Conservation (phyloP, 2,329 filamentous ascomycete species). For the Aureobasidium lini region DNA sequence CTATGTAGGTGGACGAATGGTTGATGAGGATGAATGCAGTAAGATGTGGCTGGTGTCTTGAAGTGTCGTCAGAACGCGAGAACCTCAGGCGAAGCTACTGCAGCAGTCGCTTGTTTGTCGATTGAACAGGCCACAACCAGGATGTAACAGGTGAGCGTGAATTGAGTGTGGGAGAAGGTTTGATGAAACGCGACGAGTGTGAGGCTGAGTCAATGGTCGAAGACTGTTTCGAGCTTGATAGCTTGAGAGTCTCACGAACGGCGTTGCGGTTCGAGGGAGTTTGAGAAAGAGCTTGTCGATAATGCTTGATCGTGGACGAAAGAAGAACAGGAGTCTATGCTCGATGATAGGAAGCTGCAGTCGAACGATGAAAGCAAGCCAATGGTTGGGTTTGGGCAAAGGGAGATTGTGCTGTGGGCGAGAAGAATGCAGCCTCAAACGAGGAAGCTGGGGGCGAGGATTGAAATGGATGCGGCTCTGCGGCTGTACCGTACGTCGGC, state of each 20-base stretch:
- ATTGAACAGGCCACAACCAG: not conserved
- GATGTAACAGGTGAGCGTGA: not conserved
- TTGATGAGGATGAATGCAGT: not conserved
- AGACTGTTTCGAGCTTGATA: not conserved
- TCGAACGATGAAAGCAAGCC: not conserved
- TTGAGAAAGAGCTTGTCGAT: not conserved
- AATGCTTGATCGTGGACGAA: not conserved
- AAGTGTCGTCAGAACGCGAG: not conserved
- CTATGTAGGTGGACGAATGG: not conserved
- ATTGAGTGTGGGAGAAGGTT: not conserved
- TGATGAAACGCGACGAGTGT: not conserved
- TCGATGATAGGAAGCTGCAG: not conserved
- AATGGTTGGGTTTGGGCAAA: not conserved
- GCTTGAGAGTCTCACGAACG: not conserved
- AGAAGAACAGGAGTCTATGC: not conserved
- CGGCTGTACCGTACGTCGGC: not conserved
- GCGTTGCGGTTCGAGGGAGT: not conserved
- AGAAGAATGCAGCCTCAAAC: conserved; percentile 4
- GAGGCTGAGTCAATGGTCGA: not conserved
- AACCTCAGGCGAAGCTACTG: not conserved
- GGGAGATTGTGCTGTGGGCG: conserved; percentile 7
- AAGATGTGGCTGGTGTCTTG: not conserved
- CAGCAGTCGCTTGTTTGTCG: not conserved
- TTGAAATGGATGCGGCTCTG: conserved; percentile 9
- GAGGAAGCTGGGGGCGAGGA: conserved; percentile 8